Percentiles rank a stretch among this genome's conserved stretches.
Evolutionary conservation across 345 rosid species (phyloP).

Genomic region (Corchorus capsularis): DNA sequence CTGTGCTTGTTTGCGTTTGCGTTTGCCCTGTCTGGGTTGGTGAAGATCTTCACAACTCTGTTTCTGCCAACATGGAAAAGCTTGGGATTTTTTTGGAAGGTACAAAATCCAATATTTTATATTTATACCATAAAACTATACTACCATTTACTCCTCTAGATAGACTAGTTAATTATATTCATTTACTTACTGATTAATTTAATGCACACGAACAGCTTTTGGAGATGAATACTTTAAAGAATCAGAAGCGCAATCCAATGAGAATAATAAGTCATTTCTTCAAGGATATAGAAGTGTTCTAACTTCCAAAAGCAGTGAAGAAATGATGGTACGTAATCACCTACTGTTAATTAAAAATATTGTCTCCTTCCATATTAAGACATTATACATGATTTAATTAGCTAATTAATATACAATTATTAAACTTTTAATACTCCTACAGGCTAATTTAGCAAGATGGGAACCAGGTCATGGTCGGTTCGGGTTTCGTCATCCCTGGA

Average conservation of each 20-base stretch:
- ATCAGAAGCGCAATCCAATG: background rate
- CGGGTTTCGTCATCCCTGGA: constrained; percentile 48
- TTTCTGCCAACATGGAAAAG: constrained; percentile 26
- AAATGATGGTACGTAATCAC: constrained; percentile 30
- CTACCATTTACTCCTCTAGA: background rate
- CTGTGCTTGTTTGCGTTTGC: constrained; percentile 12
- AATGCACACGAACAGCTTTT: constrained; percentile 23
- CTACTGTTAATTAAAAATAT: background rate
- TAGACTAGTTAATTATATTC: no score
- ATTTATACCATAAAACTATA: background rate
- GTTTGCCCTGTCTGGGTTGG: constrained; percentile 37
- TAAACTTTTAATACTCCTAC: background rate
- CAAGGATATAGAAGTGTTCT: constrained; percentile 37
- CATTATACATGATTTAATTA: background rate
- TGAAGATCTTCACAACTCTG: constrained; percentile 30
- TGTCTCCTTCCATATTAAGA: background rate
- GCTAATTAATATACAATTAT: background rate
- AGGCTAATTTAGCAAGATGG: constrained; percentile 52
- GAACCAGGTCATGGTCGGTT: constrained; percentile 55
- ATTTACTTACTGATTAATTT: background rate
- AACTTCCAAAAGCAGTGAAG: constrained; percentile 37
- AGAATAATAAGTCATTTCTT: constrained; percentile 18
- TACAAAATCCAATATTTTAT: background rate
- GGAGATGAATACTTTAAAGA: constrained; percentile 23
- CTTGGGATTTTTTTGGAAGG: constrained; percentile 36